A percentile compares a stretch with the other conserved stretches of the same genome.
Conservation (phyloP, 345 rosid species). For the Viola odorata region DNA sequence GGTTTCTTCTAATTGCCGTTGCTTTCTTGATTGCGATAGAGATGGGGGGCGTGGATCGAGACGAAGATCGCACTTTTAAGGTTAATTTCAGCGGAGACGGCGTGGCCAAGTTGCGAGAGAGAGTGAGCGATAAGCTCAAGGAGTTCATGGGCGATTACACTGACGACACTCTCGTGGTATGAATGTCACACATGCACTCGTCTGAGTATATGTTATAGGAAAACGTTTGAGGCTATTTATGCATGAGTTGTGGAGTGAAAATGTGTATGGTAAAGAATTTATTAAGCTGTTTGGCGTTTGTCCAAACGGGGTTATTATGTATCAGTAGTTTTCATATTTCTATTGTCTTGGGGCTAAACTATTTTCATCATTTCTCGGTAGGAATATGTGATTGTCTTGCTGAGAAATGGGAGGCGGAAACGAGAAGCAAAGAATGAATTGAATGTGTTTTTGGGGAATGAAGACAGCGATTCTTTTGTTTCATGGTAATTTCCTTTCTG, state of each 20-base stretch:
- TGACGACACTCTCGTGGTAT: slow-evolving; percentile 94
- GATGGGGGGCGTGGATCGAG: slow-evolving; percentile 61
- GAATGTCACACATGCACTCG: not conserved
- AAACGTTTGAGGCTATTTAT: not conserved
- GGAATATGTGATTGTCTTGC: slow-evolving; percentile 88
- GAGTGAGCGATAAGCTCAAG: slow-evolving; percentile 70
- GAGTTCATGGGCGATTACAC: slow-evolving; percentile 98
- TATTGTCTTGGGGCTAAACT: too few relatives aligned
- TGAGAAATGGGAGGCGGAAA: slow-evolving; percentile 79
- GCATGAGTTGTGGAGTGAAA: too few relatives aligned
- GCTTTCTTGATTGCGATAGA: not conserved
- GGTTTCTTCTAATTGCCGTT: slow-evolving; percentile 3
- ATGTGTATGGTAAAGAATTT: too few relatives aligned
- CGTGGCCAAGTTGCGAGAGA: slow-evolving; percentile 57
- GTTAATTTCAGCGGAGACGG: slow-evolving; percentile 71
- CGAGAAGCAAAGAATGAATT: slow-evolving; percentile 84
- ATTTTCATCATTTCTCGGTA: slow-evolving; percentile 22
- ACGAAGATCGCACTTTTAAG: slow-evolving; percentile 68
- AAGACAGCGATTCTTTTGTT: slow-evolving; percentile 72
- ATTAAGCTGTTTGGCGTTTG: too few relatives aligned
- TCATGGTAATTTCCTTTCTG: slow-evolving; percentile 53
- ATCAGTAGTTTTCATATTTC: too few relatives aligned
- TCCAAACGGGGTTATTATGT: too few relatives aligned
- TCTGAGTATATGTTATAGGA: too few relatives aligned
- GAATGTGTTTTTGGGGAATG: slow-evolving; percentile 80